These are phyloP conservation scores for Harringtonia aguacate DNA, from an alignment of 2,329 filamentous ascomycete genomes.

Conservation along the genomic window DNA sequence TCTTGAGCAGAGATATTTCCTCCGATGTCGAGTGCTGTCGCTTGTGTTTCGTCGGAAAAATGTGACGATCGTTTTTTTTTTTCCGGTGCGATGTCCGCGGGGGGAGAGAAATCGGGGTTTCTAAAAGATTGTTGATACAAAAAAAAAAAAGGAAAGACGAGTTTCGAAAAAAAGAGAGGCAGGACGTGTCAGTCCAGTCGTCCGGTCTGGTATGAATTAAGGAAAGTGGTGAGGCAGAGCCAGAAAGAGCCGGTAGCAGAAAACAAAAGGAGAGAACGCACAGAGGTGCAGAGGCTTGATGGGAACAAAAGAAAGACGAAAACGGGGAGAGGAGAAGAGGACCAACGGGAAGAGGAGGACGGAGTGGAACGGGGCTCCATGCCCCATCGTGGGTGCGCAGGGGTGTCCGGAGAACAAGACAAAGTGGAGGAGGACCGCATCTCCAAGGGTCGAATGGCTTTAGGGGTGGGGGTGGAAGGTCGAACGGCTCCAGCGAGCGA, in stretches of 20 bases:
- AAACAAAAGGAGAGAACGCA: constrained; percentile 1
- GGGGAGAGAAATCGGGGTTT: neutral
- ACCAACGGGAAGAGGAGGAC: constrained; percentile 1
- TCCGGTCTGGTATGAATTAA: neutral
- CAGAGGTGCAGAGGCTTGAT: neutral
- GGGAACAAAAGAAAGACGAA: neutral
- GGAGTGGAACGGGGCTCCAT: constrained; percentile 3
- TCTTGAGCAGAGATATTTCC: too few relatives aligned
- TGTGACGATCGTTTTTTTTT: too few relatives aligned
- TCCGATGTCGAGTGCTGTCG: too few relatives aligned
- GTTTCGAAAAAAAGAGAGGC: neutral
- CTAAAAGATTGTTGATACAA: neutral
- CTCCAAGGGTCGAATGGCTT: neutral
- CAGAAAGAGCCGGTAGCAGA: too few relatives aligned
- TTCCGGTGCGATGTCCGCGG: too few relatives aligned
- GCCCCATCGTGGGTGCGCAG: constrained; percentile 7
- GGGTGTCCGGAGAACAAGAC: constrained; percentile 1
- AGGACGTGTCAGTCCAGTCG: neutral
- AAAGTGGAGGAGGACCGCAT: neutral
- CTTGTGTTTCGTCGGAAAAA: too few relatives aligned
- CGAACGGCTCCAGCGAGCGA: too few relatives aligned
- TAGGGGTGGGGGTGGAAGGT: too few relatives aligned
- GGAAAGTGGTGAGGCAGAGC: neutral
- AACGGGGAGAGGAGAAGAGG: neutral
- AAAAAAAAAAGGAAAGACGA: neutral